Conservation (phyloP, 192 early-diverging fungal genomes). For the Gaertneriomyces semiglobifer region DNA sequence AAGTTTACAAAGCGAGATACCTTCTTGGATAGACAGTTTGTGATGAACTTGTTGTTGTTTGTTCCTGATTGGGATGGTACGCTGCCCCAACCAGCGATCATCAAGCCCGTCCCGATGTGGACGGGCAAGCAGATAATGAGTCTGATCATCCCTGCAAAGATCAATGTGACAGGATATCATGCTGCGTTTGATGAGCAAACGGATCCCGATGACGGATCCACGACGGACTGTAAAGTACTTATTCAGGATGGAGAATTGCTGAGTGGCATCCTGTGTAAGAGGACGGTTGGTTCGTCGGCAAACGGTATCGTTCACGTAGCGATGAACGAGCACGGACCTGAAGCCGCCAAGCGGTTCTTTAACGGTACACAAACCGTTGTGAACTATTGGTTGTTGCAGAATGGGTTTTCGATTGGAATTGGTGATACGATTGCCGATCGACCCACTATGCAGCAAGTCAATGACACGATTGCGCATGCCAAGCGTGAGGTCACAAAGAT, state of each 20-base stretch:
- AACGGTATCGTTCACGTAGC: constrained; percentile 93
- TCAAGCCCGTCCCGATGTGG: constrained; percentile 97
- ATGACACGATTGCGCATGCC: constrained; percentile 68
- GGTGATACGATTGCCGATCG: constrained; percentile 95
- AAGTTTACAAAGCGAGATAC: constrained; percentile 94
- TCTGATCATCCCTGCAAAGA: constrained; percentile 88
- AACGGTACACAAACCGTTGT: constrained; percentile 89
- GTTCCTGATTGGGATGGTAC: constrained; percentile 94
- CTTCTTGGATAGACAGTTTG: constrained; percentile 78
- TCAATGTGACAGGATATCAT: constrained; percentile 81
- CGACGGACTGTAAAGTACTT: constrained; percentile 61
- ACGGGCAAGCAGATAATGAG: constrained; percentile 95
- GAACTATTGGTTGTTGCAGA: constrained; percentile 92
- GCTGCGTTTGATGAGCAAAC: constrained; percentile 70
- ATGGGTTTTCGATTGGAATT: constrained; percentile 96
- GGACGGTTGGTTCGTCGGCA: constrained; percentile 81
- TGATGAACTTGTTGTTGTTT: constrained; percentile 97
- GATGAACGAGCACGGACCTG: constrained; percentile 87
- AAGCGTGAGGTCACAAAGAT: constrained; percentile 75
- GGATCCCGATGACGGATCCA: constrained; percentile 83
- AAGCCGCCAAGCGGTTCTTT: constrained; percentile 83
- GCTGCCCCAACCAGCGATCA: constrained; percentile 87
- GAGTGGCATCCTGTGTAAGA: constrained; percentile 92
- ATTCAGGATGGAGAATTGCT: constrained; percentile 91
- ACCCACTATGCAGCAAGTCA: constrained; percentile 74